Evolutionary conservation across 176 grass and related monocot species (phyloP), one percentile per base, ranked within the genome.

Genomic region (Secale cereale): DNA sequence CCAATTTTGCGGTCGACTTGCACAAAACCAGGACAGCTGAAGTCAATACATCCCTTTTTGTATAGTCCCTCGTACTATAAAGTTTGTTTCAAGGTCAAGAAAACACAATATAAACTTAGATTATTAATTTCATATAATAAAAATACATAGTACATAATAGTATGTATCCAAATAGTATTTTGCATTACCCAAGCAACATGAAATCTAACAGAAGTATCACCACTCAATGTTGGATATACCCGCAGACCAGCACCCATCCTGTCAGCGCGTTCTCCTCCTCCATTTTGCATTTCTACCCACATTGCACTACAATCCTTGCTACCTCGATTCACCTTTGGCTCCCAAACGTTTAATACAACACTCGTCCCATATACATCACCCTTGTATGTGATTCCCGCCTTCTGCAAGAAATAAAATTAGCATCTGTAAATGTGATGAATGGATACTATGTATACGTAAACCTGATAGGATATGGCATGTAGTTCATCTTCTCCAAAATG

Each of bases 11-110:
- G 15, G 26, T 11, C 56, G 32, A 84, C 70, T 88, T 79, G 86
- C 30, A 88, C 74, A 25, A 85, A 88, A 50, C 86, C 81, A 78
- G 48, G 74, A 20, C 81, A 88, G 2, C n/a, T 4, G 31, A 62
- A 52, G 30, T 88, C 81, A 43, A 61, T 30, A 25, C 59, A 82
- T 3, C 8, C 10, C 9, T 46, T 64, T 5, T 80, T 65, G 4
- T 10, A 17, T 28, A 60, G 33, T 2, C 52, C 77, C 2, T 28
- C 39, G 16, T 13, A 13, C 70, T 73, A 46, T 13, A 4, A 28
- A 73, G n/a, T 73, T 73, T 73, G n/a, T 73, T 43, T n/a, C 39
- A 26, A 26, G n/a, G 69, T 43, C 5, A 73, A 71, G 0, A 45
- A 39, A 39, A 39, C 8, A 73, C 6, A 8, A 73, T 46, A 45